phyloP scores from a whole-genome alignment of 306 rosid species.

The Chamaecrista fasciculata region DNA sequence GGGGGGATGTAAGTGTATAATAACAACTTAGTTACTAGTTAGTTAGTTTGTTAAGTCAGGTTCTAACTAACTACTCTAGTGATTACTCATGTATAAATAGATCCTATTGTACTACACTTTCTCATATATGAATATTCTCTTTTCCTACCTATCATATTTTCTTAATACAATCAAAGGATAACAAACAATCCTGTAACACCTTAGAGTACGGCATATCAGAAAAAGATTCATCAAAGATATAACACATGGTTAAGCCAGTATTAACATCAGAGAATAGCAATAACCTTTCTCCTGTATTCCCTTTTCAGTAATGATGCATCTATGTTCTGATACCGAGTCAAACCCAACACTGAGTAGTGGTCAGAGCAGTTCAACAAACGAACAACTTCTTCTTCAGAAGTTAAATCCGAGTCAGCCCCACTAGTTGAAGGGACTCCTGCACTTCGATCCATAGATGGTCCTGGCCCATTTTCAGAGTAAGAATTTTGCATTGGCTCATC shows the following conservation, averaged over 20 bases:
- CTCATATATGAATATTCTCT: no score
- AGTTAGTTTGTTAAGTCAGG: no score
- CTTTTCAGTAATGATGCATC: slow-evolving; percentile 79
- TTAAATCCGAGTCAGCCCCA: slow-evolving; percentile 70
- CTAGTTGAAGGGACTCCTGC: slow-evolving; percentile 87
- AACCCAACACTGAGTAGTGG: slow-evolving; percentile 84
- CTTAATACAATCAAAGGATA: slow-evolving; percentile 11
- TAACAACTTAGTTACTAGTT: no score
- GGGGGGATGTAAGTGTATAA: no score
- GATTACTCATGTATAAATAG: no score
- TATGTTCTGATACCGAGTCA: slow-evolving; percentile 61
- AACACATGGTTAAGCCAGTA: slow-evolving; percentile 26
- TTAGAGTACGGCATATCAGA: slow-evolving; percentile 25
- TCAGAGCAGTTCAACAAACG: slow-evolving; percentile 89
- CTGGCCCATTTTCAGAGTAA: slow-evolving; percentile 65
- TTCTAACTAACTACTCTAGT: no score
- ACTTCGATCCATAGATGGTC: slow-evolving; percentile 61
- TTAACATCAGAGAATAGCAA: slow-evolving; percentile 27
- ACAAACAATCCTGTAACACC: background rate
- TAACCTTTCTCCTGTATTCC: slow-evolving; percentile 93
- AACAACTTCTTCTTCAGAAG: slow-evolving; percentile 92
- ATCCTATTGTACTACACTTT: no score
- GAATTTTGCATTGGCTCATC: slow-evolving; percentile 61
- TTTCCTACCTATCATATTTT: no score
- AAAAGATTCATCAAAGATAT: slow-evolving; percentile 1